Evolutionary conservation across 2,329 filamentous ascomycete genomes (phyloP), one percentile per base, ranked within the genome.

Genomic region (Neonectria coccinea): DNA sequence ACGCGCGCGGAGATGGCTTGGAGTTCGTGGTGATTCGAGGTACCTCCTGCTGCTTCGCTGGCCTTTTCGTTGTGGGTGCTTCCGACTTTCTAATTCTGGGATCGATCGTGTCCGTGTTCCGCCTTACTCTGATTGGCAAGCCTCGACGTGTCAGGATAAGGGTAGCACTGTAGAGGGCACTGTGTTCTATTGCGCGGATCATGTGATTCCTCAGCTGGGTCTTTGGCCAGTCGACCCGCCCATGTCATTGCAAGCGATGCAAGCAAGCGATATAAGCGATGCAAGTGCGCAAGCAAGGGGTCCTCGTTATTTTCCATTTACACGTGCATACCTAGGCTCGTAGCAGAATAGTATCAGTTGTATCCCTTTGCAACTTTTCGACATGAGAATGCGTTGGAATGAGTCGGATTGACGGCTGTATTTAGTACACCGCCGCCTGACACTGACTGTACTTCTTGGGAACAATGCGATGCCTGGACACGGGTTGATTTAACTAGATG

Each of bases 21-120:
- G 20, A 44, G 42, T 58, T 62, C 53, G 33, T 62, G 52, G 41
- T 29, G 55, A 60, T 56, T 52, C 50, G 44, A 64, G 56, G 47
- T 58, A 66, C 48, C 50, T 36, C 67, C 59, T 72, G 59, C 61
- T 74, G 73, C 73, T 66, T 74, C 71, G 73, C 73, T 74, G 73
- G 73, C 73, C 73, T 74, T 74, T 74, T 74, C 73, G 66, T 58
- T 41, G 55, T 67, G 65, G 47, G 36, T 69, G 64, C 60, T 59
- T 67, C 63, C 70, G 61, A 67, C 63, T 64, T 68, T 62, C 29
- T 51, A 29, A 63, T 68, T 62, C 29, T 51, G 33, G 65, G 68
- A 65, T 67, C 65, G 67, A 73, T 70, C 65, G 68, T 71, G 69
- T 52, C 60, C 55, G 50, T 69, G 53, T 66, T 36, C 71, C 72